A percentile compares a stretch with the other conserved stretches of the same genome.
These are phyloP conservation scores for Asterella californica DNA, from an alignment of 225 moss, liverwort and hornwort genomes.

Conservation along the genomic window DNA sequence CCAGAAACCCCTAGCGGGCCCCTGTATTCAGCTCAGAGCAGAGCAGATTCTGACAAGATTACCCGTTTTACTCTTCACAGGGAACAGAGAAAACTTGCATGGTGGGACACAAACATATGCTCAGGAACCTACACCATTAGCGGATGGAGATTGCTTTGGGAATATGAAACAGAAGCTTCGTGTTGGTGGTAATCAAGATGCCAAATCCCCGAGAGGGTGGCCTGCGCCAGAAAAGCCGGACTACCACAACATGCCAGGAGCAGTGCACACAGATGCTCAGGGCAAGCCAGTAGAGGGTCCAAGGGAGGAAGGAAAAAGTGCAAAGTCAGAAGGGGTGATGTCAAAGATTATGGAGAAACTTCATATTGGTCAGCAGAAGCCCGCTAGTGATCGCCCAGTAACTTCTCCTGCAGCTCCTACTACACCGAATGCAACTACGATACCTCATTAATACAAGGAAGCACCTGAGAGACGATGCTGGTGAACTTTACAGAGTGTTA, in stretches of 20 bases:
- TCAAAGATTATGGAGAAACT: conserved; percentile 37
- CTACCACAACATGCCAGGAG: conserved; percentile 13
- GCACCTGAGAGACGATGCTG: background rate
- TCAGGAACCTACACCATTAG: conserved; percentile 7
- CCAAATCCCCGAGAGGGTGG: conserved; percentile 17
- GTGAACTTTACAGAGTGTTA: background rate
- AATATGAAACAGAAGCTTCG: conserved; percentile 3
- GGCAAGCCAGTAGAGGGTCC: conserved; percentile 40
- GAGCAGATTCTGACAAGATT: background rate
- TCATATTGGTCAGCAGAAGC: conserved; percentile 21
- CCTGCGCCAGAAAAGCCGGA: conserved; percentile 26
- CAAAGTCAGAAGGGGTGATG: conserved; percentile 35
- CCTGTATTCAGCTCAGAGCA: no score
- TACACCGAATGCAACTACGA: background rate
- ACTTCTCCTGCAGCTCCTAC: background rate
- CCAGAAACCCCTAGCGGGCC: no score
- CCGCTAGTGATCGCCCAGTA: background rate
- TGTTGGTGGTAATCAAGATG: background rate
- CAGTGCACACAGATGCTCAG: conserved; percentile 12
- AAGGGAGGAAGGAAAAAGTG: conserved; percentile 23
- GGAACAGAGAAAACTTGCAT: background rate
- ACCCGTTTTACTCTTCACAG: background rate
- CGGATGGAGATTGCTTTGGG: conserved; percentile 4
- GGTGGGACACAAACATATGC: background rate
- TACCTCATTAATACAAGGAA: background rate